phyloP scores from a whole-genome alignment of 2,329 filamentous ascomycete species.

The Meredithiella fracta region DNA sequence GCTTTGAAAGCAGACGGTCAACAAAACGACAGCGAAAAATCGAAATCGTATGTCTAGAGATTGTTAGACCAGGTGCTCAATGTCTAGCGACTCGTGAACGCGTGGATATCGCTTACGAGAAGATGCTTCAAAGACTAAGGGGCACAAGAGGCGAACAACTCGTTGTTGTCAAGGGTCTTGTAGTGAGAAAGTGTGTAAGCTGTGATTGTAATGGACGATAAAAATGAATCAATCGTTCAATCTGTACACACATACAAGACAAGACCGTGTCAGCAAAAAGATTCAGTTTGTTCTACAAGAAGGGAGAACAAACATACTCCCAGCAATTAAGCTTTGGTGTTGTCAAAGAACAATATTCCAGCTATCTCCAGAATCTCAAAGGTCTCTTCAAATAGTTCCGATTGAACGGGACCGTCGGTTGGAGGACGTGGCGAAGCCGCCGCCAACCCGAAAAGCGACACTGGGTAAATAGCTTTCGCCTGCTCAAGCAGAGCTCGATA shows the following conservation, averaged over 20 bases:
- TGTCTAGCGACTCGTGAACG: not conserved
- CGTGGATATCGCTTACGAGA: constrained; percentile 4
- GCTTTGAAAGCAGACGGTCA: not conserved
- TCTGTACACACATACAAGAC: constrained; percentile 7
- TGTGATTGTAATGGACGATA: constrained; percentile 2
- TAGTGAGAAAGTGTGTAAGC: not conserved
- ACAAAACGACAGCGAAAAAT: not conserved
- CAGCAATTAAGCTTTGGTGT: not conserved
- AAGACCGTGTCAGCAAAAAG: constrained; percentile 13
- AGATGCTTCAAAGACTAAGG: not conserved
- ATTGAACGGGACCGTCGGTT: not conserved
- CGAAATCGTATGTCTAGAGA: not conserved
- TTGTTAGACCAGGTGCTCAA: constrained; percentile 1
- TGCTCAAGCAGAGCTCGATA: constrained; percentile 13
- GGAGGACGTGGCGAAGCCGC: not conserved
- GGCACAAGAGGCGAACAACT: constrained; percentile 7
- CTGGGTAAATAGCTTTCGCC: constrained; percentile 5
- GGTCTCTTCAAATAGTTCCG: not conserved
- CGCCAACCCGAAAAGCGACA: not conserved
- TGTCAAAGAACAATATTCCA: not conserved
- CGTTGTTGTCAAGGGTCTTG: not conserved
- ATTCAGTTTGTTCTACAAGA: constrained; percentile 6
- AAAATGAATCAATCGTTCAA: constrained; percentile 13
- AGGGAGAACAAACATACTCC: constrained; percentile 14
- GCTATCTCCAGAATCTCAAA: not conserved